Evolutionary conservation across 768 basidiomycete genomes (phyloP).

Genomic region (Leccinum olivaceopallidum): DNA sequence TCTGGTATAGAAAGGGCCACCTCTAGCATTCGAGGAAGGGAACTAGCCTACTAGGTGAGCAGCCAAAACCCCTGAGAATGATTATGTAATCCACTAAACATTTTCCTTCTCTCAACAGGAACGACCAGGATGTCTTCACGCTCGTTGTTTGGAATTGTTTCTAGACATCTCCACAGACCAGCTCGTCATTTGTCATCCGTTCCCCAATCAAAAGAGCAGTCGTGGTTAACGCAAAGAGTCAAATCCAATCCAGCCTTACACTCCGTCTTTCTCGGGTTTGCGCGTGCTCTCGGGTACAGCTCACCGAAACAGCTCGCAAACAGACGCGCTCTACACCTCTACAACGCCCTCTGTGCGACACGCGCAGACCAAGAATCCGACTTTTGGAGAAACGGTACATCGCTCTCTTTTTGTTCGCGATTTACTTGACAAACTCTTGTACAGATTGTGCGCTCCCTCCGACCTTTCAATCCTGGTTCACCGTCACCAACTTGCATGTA

Average conservation of each 20-base stretch:
- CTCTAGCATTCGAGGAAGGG: too few species aligned
- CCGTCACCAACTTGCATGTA: constrained; percentile 87
- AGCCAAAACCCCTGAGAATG: too few species aligned
- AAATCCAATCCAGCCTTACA: constrained; percentile 49
- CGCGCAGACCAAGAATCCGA: constrained; percentile 56
- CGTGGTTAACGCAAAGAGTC: constrained; percentile 59
- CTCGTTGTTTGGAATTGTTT: constrained; percentile 6
- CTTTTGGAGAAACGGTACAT: constrained; percentile 68
- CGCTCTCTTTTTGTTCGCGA: background rate
- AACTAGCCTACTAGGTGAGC: too few species aligned
- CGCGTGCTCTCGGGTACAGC: constrained; percentile 57
- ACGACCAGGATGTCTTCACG: constrained; percentile 18
- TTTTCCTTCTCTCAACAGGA: too few species aligned
- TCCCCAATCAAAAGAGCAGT: constrained; percentile 29
- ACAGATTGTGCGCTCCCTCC: constrained; percentile 83
- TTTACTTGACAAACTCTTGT: background rate
- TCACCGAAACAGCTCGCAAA: constrained; percentile 63
- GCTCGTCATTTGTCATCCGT: constrained; percentile 14
- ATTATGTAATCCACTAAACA: too few species aligned
- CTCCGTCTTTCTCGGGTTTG: constrained; percentile 47
- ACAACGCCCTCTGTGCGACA: constrained; percentile 54
- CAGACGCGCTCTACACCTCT: constrained; percentile 55
- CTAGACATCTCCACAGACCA: constrained; percentile 11
- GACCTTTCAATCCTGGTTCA: constrained; percentile 98
- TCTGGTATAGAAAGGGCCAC: too few species aligned